Evolutionary conservation across 2,329 filamentous ascomycete species (phyloP), one percentile per base, ranked within the genome.

Genomic region (Ilyonectria robusta): DNA sequence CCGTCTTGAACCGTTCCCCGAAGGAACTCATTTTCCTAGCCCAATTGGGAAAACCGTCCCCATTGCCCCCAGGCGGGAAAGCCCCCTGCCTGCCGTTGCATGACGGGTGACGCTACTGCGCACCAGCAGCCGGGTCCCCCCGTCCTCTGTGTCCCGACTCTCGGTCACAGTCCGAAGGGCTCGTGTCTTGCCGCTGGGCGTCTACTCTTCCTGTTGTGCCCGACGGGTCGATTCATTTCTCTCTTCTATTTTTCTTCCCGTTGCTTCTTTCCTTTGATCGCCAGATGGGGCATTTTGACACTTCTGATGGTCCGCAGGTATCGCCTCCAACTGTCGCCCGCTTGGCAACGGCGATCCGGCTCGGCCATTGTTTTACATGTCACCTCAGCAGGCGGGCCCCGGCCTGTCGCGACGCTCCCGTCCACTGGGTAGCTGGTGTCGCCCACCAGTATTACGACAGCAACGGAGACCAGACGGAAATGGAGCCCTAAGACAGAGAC

Each of bases 131-230:
- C 71, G 65, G 65, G 53, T 65, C 68, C 57, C 64, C 59, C 65
- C 65, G 71, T 55, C 69, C 64, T 66, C 72, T 66, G 71, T 62
- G 65, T 66, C 44, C 69, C 61, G 46, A 62, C 56, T 73, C 73
- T 75, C 73, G 73, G 73, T 74, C 73, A 75, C 71, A 67, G 65
- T 75, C 73, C 73, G 73, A 75, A 71, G 40, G 58, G 58, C 61
- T 71, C 37, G 67, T 70, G 69, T 71, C 68, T 69, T 73, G 70
- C 64, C 60, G 67, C 70, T 68, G 68, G 59, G 62, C 58, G 68
- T 54, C 69, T 70, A 65, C 66, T 65, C 51, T 66, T 61, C 60
- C 58, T 47, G 57, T 56, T 35, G 59, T 56, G 59, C 57, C 59
- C 56, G 42, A 55, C 63, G 53, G 31, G 31, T 40, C 53, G 29